Percentiles rank a stretch among this genome's conserved stretches.
Conservation (phyloP, 2,329 filamentous ascomycete species). For the Sclerotinia sclerotiorum region DNA sequence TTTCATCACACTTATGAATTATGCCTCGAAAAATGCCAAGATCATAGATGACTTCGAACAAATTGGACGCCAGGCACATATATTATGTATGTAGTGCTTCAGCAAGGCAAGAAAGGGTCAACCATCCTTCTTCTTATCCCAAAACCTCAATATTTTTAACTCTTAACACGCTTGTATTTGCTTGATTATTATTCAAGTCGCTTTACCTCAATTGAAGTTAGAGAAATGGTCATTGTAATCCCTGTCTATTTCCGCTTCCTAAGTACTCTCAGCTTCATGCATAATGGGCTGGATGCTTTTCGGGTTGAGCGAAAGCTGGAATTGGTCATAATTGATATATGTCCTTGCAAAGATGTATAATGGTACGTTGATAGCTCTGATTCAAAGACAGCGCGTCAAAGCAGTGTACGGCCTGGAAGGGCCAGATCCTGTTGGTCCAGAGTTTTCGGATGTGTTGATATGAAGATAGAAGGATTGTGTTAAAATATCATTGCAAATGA, state of each 20-base stretch:
- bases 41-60: too few relatives aligned
- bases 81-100: too few relatives aligned
- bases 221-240: not conserved
- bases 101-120: too few relatives aligned
- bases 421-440: not conserved
- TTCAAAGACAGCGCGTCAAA: not conserved
- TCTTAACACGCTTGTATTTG: not conserved
- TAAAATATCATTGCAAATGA: not conserved
- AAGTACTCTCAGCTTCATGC: not conserved
- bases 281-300: not conserved
- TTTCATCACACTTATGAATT: too few relatives aligned
- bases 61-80: too few relatives aligned
- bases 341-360: not conserved
- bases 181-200: not conserved
- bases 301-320: not conserved
- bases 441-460: too few relatives aligned
- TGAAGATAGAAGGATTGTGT: not conserved
- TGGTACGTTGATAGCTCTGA: not conserved
- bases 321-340: not conserved
- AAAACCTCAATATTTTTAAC: too few relatives aligned
- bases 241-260: not conserved
- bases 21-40: too few relatives aligned
- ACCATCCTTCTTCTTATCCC: too few relatives aligned
- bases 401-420: not conserved
- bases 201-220: not conserved